Percentiles rank a stretch among this genome's conserved stretches.
These are phyloP conservation scores for Microsporum ferrugineum DNA, from an alignment of 2,329 filamentous ascomycete species.

Conservation along the genomic window DNA sequence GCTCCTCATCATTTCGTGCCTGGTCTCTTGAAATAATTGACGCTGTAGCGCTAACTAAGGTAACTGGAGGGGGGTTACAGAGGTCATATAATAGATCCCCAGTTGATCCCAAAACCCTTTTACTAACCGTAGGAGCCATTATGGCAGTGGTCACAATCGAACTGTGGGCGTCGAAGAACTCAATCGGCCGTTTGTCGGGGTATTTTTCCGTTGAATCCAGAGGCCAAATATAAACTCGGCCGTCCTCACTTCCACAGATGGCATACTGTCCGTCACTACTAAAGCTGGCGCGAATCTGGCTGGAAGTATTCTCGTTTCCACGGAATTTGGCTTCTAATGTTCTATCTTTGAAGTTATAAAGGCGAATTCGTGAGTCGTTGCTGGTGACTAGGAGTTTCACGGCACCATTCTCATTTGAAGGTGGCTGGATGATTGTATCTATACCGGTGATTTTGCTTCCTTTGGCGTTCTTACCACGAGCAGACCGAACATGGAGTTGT, in stretches of 20 bases:
- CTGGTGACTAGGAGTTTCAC: constrained; percentile 82
- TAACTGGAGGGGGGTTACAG: constrained; percentile 88
- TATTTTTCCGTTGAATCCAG: constrained; percentile 51
- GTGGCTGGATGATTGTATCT: constrained; percentile 55
- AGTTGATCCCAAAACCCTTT: constrained; percentile 64
- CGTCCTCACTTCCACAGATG: constrained; percentile 86
- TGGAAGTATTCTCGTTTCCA: constrained; percentile 79
- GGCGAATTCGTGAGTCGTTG: constrained; percentile 81
- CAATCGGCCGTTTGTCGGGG: constrained; percentile 69
- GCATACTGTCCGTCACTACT: constrained; percentile 79
- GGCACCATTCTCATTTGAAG: constrained; percentile 49
- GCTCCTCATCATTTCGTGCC: constrained; percentile 24
- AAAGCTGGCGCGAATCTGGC: constrained; percentile 80
- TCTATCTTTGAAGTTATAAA: constrained; percentile 82
- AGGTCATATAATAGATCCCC: constrained; percentile 92
- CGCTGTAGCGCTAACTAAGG: constrained; percentile 63
- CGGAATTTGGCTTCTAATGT: constrained; percentile 79
- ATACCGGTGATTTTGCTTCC: constrained; percentile 97
- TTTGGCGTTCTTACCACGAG: constrained; percentile 83
- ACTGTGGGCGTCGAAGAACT: constrained; percentile 83
- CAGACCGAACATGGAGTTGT: constrained; percentile 87
- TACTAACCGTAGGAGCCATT: constrained; percentile 68
- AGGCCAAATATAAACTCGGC: constrained; percentile 83
- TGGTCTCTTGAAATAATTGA: constrained; percentile 42
- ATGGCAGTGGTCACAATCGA: constrained; percentile 81